Evolutionary conservation across 495 filamentous ascomycete species (phyloP), one percentile per base, ranked within the genome.

Genomic region (Penicillium fimorum): DNA sequence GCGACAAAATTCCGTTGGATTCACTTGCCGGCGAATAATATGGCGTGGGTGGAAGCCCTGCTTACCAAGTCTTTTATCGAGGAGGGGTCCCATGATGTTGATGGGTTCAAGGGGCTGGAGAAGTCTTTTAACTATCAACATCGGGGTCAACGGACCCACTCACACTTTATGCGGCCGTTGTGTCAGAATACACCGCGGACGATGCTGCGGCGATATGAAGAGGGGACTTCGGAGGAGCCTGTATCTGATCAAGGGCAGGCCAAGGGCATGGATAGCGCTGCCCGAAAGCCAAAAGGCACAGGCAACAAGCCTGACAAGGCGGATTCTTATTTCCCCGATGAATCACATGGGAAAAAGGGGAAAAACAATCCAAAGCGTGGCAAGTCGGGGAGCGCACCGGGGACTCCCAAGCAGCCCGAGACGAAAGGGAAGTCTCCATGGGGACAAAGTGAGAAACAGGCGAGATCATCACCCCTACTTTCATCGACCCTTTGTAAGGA

Each of bases 61-160:
- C 68, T 87, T 18, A 85, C 83, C 20, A 88, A 88, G 58, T 74
- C 76, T 10, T 88, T 88, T 55, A 83, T 88, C 45, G 86, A 88
- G 64, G 82, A 84, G 47, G 83, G 83, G 3, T 79, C 83, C 17
- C 75, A 78, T 48, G 84, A 89, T 67, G 79, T 87, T 10, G 84
- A 87, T 63, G 80, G 83, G 2, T 87, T 87, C 63, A 87, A 87
- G 62, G 84, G 84, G 0, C 61, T 87, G 12, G 85, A 87, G 59
- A 82, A 79, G 62, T 84, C 79, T 2, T 85, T 87, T 55, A 81
- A 77, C 33, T 84, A 87, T 56, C 82, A 86, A 49, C 85, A 87
- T 63, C 78, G 81, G 0, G 85, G 86, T 0, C 79, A 79, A 30
- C 73, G 79, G 50, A 76, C 78, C 9, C 86, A 89, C 65, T 84